A percentile compares a stretch with the other conserved stretches of the same genome.
phyloP scores from a whole-genome alignment of 2,329 filamentous ascomycete species.

The Shiraia bambusicola region DNA sequence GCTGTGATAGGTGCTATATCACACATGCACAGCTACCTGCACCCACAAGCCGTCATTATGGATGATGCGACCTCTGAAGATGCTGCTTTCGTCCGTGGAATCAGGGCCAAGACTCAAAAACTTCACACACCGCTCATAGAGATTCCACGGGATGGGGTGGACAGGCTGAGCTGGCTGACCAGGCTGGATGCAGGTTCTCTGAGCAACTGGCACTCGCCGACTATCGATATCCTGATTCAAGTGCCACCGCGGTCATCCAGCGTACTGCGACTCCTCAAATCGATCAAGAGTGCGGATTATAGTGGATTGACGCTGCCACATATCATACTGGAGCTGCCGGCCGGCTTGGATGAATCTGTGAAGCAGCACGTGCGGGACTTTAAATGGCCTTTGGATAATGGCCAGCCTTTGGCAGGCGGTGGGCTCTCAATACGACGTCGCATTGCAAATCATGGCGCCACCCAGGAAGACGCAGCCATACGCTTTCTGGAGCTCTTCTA shows the following conservation, averaged over 20 bases:
- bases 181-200: slow-evolving; percentile 74
- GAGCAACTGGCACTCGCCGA: slow-evolving; percentile 73
- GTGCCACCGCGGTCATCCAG: slow-evolving; percentile 70
- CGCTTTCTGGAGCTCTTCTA: slow-evolving; percentile 87
- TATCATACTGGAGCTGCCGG: slow-evolving; percentile 81
- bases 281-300: slow-evolving; percentile 75
- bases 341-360: slow-evolving; percentile 65
- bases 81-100: slow-evolving; percentile 62
- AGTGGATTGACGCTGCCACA: slow-evolving; percentile 68
- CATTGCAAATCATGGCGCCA: slow-evolving; percentile 61
- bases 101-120: slow-evolving; percentile 57
- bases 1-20: slow-evolving; percentile 65
- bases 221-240: slow-evolving; percentile 81
- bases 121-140: slow-evolving; percentile 69
- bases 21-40: slow-evolving; percentile 72
- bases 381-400: slow-evolving; percentile 62
- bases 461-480: slow-evolving; percentile 69
- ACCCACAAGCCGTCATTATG: slow-evolving; percentile 73
- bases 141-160: slow-evolving; percentile 64
- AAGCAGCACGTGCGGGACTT: slow-evolving; percentile 64
- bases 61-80: slow-evolving; percentile 71
- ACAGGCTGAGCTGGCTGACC: slow-evolving; percentile 73
- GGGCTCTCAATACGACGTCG: slow-evolving; percentile 72
- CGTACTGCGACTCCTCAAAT: slow-evolving; percentile 75
- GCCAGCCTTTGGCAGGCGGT: slow-evolving; percentile 37